Evolutionary conservation across 768 basidiomycete species (phyloP).

Genomic region (Clitopilus passeckerianus): DNA sequence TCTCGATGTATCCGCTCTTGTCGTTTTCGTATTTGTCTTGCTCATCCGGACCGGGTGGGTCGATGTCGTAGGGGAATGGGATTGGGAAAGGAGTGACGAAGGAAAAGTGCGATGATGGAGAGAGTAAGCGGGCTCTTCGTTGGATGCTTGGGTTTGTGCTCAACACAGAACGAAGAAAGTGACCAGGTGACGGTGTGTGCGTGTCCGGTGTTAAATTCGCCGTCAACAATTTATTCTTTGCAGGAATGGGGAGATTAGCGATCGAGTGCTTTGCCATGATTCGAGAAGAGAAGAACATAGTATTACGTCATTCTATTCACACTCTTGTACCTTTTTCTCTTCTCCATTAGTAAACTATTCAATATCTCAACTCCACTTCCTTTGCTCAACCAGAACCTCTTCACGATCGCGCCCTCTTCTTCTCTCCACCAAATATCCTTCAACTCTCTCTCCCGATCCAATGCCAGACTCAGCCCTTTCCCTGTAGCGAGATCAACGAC

Average conservation of each 20-base stretch:
- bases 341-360: not conserved
- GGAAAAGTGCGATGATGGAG: constrained; percentile 63
- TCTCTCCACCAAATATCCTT: not conserved
- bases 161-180: constrained; percentile 47
- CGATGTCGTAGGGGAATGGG: constrained; percentile 78
- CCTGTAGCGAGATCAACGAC: not conserved
- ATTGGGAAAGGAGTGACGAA: constrained; percentile 79
- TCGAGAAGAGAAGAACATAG: not conserved
- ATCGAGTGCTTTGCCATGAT: constrained; percentile 28
- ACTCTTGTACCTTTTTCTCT: not conserved
- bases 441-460: not conserved
- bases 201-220: constrained; percentile 56
- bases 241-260: constrained; percentile 48
- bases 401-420: not conserved
- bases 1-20: not conserved
- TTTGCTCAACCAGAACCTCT: not conserved
- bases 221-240: constrained; percentile 32
- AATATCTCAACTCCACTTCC: not conserved
- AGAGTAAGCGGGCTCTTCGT: constrained; percentile 61
- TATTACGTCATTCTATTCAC: constrained; percentile 1
- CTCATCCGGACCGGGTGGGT: constrained; percentile 36
- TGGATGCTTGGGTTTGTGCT: constrained; percentile 56
- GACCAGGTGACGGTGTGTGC: constrained; percentile 42
- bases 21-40: not conserved
- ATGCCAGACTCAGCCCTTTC: not conserved